Evolutionary conservation across 164 flowering plant species (phyloP).

Genomic region (Saururus chinensis): DNA sequence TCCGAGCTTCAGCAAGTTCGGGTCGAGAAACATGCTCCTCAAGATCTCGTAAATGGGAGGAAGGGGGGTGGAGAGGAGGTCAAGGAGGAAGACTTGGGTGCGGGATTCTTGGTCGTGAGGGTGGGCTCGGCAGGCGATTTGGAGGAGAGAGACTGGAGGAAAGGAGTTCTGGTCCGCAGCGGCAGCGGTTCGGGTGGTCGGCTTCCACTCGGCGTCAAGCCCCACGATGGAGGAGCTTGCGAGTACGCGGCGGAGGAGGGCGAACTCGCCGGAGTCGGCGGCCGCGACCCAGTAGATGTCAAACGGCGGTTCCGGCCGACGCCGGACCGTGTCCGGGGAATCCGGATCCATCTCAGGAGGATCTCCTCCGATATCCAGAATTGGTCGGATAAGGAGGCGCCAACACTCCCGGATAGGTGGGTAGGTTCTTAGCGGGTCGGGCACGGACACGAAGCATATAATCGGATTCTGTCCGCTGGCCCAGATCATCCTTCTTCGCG

Average conservation of each 20-base stretch:
- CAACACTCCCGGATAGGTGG: too few species aligned
- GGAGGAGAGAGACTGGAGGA: slow-evolving; percentile 76
- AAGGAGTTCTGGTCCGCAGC: slow-evolving; percentile 12
- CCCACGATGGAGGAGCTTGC: slow-evolving; percentile 52
- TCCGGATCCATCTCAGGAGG: slow-evolving; percentile 10
- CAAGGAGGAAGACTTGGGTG: slow-evolving; percentile 50
- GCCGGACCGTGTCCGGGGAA: slow-evolving; percentile 17
- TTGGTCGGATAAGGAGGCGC: too few species aligned
- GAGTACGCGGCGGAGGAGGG: slow-evolving; percentile 33
- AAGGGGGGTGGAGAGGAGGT: slow-evolving; percentile 37
- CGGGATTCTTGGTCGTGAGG: slow-evolving; percentile 6
- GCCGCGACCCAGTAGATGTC: slow-evolving; percentile 40
- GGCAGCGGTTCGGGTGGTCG: slow-evolving; percentile 19
- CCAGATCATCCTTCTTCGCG: too few species aligned
- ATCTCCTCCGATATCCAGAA: too few species aligned
- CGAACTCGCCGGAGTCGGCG: slow-evolving; percentile 64
- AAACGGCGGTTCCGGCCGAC: slow-evolving; percentile 6
- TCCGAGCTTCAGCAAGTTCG: slow-evolving; percentile 63
- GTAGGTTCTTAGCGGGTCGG: too few species aligned
- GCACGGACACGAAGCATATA: too few species aligned
- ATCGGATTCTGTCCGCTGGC: too few species aligned
- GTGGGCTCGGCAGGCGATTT: slow-evolving; percentile 46
- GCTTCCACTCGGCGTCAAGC: slow-evolving; percentile 97
- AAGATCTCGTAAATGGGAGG: slow-evolving; percentile 43
- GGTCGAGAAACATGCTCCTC: slow-evolving; percentile 47